phyloP scores from a whole-genome alignment of 495 filamentous ascomycete species.

The Hyaloscypha finlandica region DNA sequence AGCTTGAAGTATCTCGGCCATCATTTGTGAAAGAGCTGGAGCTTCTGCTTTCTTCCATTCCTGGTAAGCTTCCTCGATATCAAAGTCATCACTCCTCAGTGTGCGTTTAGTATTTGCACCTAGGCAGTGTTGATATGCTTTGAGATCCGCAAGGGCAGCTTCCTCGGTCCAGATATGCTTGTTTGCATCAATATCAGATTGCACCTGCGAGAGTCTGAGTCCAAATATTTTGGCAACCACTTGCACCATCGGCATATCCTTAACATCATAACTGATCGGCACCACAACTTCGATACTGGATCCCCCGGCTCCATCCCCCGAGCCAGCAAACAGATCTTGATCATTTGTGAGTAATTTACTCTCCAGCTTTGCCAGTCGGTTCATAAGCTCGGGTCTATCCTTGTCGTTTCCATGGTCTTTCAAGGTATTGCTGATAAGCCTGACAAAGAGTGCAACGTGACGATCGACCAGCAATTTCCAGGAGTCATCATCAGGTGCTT shows the following conservation, averaged over 20 bases:
- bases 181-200: constrained; percentile 82
- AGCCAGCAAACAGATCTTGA: constrained; percentile 70
- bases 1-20: constrained; percentile 82
- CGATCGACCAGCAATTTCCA: constrained; percentile 94
- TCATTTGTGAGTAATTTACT: constrained; percentile 95
- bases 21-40: constrained; percentile 85
- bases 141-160: constrained; percentile 86
- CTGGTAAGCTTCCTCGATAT: constrained; percentile 86
- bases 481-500: constrained; percentile 76
- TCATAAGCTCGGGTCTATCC: constrained; percentile 80
- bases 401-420: constrained; percentile 72
- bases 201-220: constrained; percentile 70
- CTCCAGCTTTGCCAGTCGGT: constrained; percentile 77
- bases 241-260: constrained; percentile 94
- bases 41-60: constrained; percentile 85
- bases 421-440: constrained; percentile 77
- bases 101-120: constrained; percentile 76
- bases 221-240: constrained; percentile 83
- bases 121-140: constrained; percentile 86
- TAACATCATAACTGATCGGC: constrained; percentile 85
- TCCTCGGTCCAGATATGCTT: constrained; percentile 85
- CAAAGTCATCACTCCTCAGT: constrained; percentile 82
- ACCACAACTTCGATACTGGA: constrained; percentile 74
- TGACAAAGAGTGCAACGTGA: constrained; percentile 93
- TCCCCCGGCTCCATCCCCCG: constrained; percentile 47